These are phyloP conservation scores for Pisolithus microcarpus DNA, from an alignment of 768 basidiomycete species.

Conservation along the genomic window DNA sequence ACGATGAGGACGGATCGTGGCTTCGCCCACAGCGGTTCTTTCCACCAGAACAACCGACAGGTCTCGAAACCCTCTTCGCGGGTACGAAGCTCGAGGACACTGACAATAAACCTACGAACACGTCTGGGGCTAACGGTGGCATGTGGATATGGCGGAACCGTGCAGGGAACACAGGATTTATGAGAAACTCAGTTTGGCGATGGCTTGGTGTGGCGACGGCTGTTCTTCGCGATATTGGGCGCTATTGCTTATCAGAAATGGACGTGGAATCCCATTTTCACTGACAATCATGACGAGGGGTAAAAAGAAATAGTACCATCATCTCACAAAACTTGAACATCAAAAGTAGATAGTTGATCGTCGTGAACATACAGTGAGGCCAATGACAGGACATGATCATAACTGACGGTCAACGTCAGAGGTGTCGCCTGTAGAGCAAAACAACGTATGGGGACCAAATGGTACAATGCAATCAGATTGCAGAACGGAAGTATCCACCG, in stretches of 20 bases:
- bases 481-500: background rate
- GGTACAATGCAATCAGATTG: background rate
- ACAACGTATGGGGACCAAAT: background rate
- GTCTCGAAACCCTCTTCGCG: slow-evolving; percentile 64
- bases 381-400: background rate
- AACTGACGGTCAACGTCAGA: background rate
- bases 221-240: slow-evolving; percentile 14
- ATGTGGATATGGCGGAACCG: background rate
- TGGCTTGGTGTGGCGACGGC: slow-evolving; percentile 7
- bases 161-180: background rate
- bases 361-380: background rate
- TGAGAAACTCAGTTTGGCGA: slow-evolving; percentile 1
- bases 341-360: background rate
- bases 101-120: background rate
- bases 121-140: background rate
- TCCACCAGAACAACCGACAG: slow-evolving; percentile 70
- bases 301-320: background rate
- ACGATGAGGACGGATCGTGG: slow-evolving; percentile 40
- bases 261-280: slow-evolving; percentile 10
- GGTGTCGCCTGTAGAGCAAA: too few species aligned
- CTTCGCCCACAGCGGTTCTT: slow-evolving; percentile 71
- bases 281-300: slow-evolving; percentile 7
- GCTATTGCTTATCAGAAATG: slow-evolving; percentile 17
- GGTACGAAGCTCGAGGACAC: slow-evolving; percentile 50
- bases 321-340: background rate